Base-by-base conservation (phyloP, 1,284 basidiomycete genomes). In the Trichosporon asahii region DNA sequence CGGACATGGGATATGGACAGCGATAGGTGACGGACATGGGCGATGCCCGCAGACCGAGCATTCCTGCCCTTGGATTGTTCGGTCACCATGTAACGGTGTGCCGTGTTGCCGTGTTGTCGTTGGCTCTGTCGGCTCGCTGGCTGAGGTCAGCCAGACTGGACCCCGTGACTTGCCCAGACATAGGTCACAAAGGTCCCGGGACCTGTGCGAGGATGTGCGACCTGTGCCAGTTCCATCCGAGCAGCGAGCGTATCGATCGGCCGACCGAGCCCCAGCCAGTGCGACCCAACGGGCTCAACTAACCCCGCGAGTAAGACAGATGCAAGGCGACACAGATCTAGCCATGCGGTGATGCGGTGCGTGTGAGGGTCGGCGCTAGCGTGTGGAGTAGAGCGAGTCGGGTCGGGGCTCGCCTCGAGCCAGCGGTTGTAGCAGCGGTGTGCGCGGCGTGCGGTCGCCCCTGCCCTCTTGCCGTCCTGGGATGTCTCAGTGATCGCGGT, bases 301-400 rank as follows among this genome's bases (percentile, higher is more conserved):
- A 49, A 23, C 21, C 23, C 23, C 8, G 12, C 3, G 53, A 6
- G 23, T 31, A 27, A 27, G 55, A 27, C 55, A 31, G 25, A 31
- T 60, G 25, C 15, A 15, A 60, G 31, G 55, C 55, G 55, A 60
- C n/a, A 60, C 25, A 60, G 55, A 60, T 60, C 55, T 31, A 60
- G 29, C 25, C n/a, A 60, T 60, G 55, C 27, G 55, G 25, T 21
- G 49, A 53, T 53, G 49, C 21, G 49, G 49, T 53, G 23, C 49
- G 15, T 6, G 49, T 23, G 49, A 53, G 49, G 27, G 55, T 2
- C 53, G 23, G 21, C 53, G 12, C 53, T 23, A 55, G 53, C 23
- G n/a, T n/a, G n/a, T n/a, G n/a, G n/a, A n/a, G n/a, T n/a, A n/a
- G n/a, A n/a, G n/a, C n/a, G 8, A 37, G 35, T 37, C 2, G 11